Percentiles rank a stretch among this genome's conserved stretches.
Conservation (phyloP, 176 grass and related monocot species). For the Carex kokanica region DNA sequence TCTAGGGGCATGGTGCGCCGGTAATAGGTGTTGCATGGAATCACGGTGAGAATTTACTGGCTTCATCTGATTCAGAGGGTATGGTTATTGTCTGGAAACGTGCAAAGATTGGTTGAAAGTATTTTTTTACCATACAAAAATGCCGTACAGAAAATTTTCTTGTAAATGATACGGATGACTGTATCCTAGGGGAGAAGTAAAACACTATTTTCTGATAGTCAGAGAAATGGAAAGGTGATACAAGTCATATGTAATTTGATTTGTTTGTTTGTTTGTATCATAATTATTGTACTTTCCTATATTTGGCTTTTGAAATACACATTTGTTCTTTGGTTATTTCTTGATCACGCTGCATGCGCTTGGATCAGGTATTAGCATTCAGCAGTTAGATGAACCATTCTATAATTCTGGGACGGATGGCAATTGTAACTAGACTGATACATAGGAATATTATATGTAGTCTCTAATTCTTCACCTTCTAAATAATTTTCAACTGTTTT, state of each 20-base stretch:
- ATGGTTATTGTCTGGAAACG: constrained; percentile 98
- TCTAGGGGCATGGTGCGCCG: constrained; percentile 75
- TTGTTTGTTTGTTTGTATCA: constrained; percentile 14
- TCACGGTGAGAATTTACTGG: constrained; percentile 90
- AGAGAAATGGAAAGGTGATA: neutral
- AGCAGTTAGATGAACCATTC: neutral
- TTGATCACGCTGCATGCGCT: neutral
- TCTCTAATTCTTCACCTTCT: no score
- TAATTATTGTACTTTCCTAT: constrained; percentile 4
- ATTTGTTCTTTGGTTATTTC: neutral
- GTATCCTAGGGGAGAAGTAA: neutral
- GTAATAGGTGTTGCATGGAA: constrained; percentile 93
- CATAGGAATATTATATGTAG: no score
- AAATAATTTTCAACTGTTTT: no score
- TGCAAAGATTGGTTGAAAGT: constrained; percentile 42
- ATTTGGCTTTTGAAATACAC: neutral
- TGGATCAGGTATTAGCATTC: neutral
- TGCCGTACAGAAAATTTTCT: neutral
- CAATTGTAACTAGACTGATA: neutral
- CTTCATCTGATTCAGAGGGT: constrained; percentile 89
- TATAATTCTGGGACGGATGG: neutral
- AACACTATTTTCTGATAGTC: neutral
- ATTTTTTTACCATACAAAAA: neutral
- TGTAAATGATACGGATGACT: constrained; percentile 8
- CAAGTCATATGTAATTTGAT: constrained; percentile 12